Evolutionary conservation across 441 rosid species (phyloP).

Genomic region (Monsonia emarginata): DNA sequence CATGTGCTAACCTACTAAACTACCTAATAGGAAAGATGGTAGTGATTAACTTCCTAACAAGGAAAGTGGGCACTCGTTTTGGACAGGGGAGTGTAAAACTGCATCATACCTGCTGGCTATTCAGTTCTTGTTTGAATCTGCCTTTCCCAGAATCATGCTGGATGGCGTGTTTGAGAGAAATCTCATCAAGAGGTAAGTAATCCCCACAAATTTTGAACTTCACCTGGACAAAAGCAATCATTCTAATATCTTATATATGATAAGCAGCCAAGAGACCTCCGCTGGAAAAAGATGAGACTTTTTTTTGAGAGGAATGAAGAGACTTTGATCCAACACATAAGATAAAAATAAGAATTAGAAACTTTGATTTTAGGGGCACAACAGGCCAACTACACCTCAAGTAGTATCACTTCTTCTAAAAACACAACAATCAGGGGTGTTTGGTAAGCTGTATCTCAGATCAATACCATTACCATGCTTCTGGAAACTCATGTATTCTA

Average conservation of each 20-base stretch:
- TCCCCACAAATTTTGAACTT: constrained; percentile 36
- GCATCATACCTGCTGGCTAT: constrained; percentile 35
- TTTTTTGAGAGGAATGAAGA: no score
- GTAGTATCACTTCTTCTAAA: background rate
- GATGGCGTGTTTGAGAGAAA: constrained; percentile 34
- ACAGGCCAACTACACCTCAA: background rate
- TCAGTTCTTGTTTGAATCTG: constrained; percentile 41
- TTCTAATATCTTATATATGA: background rate
- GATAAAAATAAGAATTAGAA: background rate
- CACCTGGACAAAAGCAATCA: constrained; percentile 26
- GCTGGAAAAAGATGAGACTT: no score
- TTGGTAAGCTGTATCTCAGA: background rate
- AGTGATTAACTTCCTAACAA: no score
- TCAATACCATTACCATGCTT: background rate
- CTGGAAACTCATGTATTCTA: background rate
- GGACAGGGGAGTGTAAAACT: no score
- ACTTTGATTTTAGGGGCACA: background rate
- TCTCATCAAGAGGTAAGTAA: constrained; percentile 43
- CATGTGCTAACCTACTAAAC: no score
- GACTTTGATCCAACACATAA: background rate
- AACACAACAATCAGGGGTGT: background rate
- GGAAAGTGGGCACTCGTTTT: no score
- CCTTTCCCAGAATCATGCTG: constrained; percentile 32
- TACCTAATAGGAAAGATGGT: no score
- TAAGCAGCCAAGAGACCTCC: background rate